Evolutionary conservation across 441 rosid genomes (phyloP), one percentile per base, ranked within the genome.

Genomic region (Populus hybrid): DNA sequence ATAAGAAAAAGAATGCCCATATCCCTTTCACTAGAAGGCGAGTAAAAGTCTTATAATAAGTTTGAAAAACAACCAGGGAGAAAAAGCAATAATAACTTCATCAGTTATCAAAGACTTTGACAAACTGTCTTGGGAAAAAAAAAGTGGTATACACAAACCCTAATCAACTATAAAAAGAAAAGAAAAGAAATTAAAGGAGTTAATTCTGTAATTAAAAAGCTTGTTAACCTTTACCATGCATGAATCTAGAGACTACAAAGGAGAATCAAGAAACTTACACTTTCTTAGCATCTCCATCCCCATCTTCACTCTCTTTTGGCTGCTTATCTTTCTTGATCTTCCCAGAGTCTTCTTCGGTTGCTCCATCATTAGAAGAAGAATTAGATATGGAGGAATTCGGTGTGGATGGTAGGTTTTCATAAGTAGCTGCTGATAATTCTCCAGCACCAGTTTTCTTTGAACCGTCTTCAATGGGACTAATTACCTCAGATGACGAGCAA

Each of bases 401-500:
- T 54, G 92, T 84, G 1, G 85, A 79, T 26, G 87, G 80, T 16
- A 54, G 2, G 59, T 85, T 83, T 70, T 85, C 87, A 23, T 69
- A 67, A 18, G 69, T 78, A 34, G 72, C 81, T 42, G 77, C 79
- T 73, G 70, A 30, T 30, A 30, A 65, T 72, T 74, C 69, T 12
- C 35, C 74, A 69, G 34, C 70, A 21, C 75, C 70, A 67, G 74
- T 67, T 67, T 77, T 85, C 73, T 79, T 77, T 67, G 80, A 76
- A 63, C 66, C 30, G 34, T 50, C 70, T 61, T 86, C 85, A 40
- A 80, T 76, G 11, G 87, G 82, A 74, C 69, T 76, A 14, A 86
- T 78, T 10, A 87, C 88, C 76, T 89, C 91, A 23, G 97, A 85
- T 6, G 93, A 85, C 21, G 95, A 89, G 54, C 88, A 87, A 69